Percentiles rank a stretch among this genome's conserved stretches.
Evolutionary conservation across 805 yeast genomes (phyloP).

Genomic region (Yarrowia deformans): DNA sequence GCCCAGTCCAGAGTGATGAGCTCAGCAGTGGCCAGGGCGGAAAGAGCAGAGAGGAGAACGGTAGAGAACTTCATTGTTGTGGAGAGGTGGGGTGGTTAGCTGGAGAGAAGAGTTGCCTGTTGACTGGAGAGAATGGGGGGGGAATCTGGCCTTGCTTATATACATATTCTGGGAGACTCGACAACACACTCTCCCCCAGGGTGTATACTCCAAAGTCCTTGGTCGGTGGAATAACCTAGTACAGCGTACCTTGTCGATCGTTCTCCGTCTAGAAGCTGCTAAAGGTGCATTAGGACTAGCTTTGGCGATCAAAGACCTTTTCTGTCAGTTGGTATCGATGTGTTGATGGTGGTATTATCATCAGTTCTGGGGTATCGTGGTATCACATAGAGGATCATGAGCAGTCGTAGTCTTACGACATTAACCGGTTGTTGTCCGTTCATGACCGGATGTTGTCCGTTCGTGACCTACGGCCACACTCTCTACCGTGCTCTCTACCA

Average conservation of each 20-base stretch:
- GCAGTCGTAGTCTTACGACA: no score
- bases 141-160: background rate
- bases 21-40: background rate
- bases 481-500: no score
- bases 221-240: slow-evolving; percentile 4
- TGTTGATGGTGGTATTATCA: background rate
- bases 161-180: background rate
- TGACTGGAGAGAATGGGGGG: background rate
- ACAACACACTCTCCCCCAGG: background rate
- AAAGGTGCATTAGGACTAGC: slow-evolving; percentile 8
- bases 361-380: background rate
- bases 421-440: no score
- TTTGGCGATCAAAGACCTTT: no score
- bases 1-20: slow-evolving; percentile 27
- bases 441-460: no score
- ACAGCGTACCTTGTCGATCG: slow-evolving; percentile 38
- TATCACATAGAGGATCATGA: background rate
- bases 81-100: background rate
- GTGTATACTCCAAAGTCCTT: no score
- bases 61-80: slow-evolving; percentile 25
- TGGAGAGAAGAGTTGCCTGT: background rate
- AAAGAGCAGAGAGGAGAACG: background rate
- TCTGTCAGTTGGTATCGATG: no score
- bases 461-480: no score
- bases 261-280: slow-evolving; percentile 25